Evolutionary conservation across 2,329 filamentous ascomycete genomes (phyloP).

Genomic region (Colletotrichum nymphaeae): DNA sequence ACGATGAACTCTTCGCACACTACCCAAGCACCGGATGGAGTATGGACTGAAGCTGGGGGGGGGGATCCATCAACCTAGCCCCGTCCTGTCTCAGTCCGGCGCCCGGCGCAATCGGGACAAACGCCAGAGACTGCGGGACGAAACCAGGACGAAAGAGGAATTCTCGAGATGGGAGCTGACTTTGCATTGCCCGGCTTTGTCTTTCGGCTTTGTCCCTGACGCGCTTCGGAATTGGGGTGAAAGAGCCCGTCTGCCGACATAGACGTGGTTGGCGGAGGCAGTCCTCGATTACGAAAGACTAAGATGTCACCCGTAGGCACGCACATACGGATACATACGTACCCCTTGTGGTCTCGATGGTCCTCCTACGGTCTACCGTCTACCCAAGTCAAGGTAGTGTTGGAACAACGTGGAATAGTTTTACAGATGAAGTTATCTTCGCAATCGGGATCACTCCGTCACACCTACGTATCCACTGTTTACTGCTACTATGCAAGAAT

Average conservation of each 20-base stretch:
- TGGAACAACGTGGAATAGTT: not conserved
- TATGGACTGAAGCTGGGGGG: not conserved
- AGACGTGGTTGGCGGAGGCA: too few relatives aligned
- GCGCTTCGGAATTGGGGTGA: slow-evolving; percentile 14
- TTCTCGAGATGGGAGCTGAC: not conserved
- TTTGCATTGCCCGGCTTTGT: not conserved
- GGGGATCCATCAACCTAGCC: not conserved
- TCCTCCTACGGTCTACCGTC: not conserved
- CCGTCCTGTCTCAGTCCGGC: slow-evolving; percentile 15
- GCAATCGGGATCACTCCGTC: not conserved
- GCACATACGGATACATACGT: too few relatives aligned
- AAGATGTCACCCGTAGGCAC: too few relatives aligned
- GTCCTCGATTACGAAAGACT: too few relatives aligned
- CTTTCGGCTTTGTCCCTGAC: slow-evolving; percentile 22
- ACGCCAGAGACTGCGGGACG: slow-evolving; percentile 2
- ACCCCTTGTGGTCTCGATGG: not conserved
- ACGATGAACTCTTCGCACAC: not conserved
- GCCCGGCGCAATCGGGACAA: slow-evolving; percentile 19
- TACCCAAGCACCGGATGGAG: not conserved
- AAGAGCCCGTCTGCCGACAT: not conserved
- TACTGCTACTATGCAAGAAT: not conserved
- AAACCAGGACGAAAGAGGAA: not conserved
- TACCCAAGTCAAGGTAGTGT: not conserved
- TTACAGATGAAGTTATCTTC: not conserved
- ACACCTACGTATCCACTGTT: not conserved